Percentiles rank a stretch among this genome's conserved stretches.
These are phyloP conservation scores for barrel medic (Medicago truncatula) DNA, from an alignment of 306 rosid species.

Conservation along the genomic window MtrunA17r5.0-ANR NC_053043.1:50674001-50674500, in stretches of 20 bases:
- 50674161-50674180: no score
- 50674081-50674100: no score
- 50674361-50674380: slow-evolving; percentile 39
- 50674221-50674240: background rate
- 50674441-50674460: slow-evolving; percentile 49
- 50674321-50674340: background rate
- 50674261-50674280: background rate
- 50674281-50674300: background rate
- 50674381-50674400: background rate
- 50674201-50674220: background rate
- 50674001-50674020: no score
- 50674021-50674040: no score
- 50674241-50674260: background rate
- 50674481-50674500: slow-evolving; percentile 2
- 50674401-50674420: slow-evolving; percentile 82
- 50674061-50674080: no score
- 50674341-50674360: background rate
- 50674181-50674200: no score
- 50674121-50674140: no score
- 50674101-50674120: no score
- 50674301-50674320: background rate
- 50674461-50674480: slow-evolving; percentile 56
- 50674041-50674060: no score
- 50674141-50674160: no score
- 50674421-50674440: slow-evolving; percentile 76